phyloP scores from a whole-genome alignment of 345 rosid species.

The Nephelium lappaceum region DNA sequence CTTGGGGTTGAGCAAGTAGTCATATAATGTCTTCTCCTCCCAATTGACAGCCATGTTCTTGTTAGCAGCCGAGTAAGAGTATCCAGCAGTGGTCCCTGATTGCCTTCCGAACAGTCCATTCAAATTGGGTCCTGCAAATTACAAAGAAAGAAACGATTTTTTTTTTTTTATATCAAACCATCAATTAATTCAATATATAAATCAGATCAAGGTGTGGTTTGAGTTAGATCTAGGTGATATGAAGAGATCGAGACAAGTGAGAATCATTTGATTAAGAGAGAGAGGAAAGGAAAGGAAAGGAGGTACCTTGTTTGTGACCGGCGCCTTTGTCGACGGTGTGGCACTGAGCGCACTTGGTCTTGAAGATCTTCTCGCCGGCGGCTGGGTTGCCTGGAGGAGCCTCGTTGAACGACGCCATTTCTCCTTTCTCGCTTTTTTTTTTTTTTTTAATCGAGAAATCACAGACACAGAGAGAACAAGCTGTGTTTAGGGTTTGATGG shows the following conservation, averaged over 20 bases:
- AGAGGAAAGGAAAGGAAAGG: not conserved
- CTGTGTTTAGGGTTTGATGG: not conserved
- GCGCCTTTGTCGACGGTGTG: conserved; percentile 95
- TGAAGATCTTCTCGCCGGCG: conserved; percentile 86
- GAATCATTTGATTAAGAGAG: not conserved
- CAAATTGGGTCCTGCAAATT: conserved; percentile 73
- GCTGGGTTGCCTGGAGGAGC: conserved; percentile 81
- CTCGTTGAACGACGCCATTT: conserved; percentile 81
- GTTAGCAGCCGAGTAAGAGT: conserved; percentile 92
- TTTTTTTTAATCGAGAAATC: not conserved
- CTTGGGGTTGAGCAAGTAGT: conserved; percentile 88
- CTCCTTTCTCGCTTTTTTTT: not conserved
- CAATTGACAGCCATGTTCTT: conserved; percentile 84
- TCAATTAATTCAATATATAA: not conserved
- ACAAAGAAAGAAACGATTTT: not conserved
- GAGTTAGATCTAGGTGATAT: not conserved
- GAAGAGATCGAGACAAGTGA: not conserved
- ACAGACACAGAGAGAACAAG: not conserved
- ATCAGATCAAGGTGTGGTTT: not conserved
- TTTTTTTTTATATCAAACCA: not conserved
- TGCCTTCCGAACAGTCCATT: conserved; percentile 92
- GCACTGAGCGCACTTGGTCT: conserved; percentile 84
- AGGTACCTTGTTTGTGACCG: conserved; percentile 92
- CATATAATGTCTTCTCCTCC: conserved; percentile 86
- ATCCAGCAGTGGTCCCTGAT: conserved; percentile 70